Evolutionary conservation across 108 stramenopile genomes (phyloP).

Genomic region (Fistulifera pelliculosa): DNA sequence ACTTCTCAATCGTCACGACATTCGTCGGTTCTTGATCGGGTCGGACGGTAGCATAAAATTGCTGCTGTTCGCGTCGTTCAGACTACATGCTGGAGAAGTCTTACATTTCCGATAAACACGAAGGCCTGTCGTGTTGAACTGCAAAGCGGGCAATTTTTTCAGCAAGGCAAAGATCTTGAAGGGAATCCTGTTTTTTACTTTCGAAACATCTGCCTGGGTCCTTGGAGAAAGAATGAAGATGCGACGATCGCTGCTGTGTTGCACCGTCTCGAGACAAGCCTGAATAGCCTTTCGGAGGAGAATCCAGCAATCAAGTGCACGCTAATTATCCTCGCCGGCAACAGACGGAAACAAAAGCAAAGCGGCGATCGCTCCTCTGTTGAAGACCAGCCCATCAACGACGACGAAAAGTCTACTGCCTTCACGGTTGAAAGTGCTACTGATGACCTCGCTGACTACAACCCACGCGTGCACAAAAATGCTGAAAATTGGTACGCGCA

Average conservation of each 20-base stretch:
- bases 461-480: conserved; percentile 2
- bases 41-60: conserved; percentile 30
- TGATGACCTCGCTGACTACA: not conserved
- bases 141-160: conserved; percentile 61
- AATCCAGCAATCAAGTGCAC: conserved; percentile 37
- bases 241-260: conserved; percentile 43
- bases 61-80: conserved; percentile 48
- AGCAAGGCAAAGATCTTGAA: conserved; percentile 43
- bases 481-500: conserved; percentile 41
- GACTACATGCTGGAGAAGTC: conserved; percentile 46
- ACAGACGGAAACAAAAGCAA: conserved; percentile 3
- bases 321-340: conserved; percentile 39
- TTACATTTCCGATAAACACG: conserved; percentile 58
- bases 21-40: conserved; percentile 35
- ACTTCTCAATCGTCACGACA: conserved; percentile 28
- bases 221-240: conserved; percentile 48
- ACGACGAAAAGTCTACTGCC: conserved; percentile 7
- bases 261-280: conserved; percentile 41
- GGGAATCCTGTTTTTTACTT: conserved; percentile 69
- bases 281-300: conserved; percentile 10
- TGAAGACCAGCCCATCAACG: conserved; percentile 5
- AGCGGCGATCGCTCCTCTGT: not conserved
- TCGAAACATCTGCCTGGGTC: conserved; percentile 49
- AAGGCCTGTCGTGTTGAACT: conserved; percentile 52
- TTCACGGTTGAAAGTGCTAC: conserved; percentile 3